Evolutionary conservation across 2,329 filamentous ascomycete genomes (phyloP), one percentile per base, ranked within the genome.

Genomic region (Pseudodiploospora longispora): DNA sequence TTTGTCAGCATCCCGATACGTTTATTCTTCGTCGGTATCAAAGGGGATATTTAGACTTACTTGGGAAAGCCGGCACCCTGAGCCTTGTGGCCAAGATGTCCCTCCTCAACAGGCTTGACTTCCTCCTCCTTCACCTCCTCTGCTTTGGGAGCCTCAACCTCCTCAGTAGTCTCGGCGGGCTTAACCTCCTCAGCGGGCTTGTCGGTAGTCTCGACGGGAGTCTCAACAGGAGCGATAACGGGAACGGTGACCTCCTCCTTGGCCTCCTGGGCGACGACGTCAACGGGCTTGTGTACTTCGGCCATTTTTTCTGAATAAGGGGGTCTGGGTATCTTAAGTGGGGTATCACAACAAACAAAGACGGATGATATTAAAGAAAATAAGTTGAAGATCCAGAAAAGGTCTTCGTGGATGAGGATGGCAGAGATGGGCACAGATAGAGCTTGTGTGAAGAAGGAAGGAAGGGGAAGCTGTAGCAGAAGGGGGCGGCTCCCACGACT

Each of bases 21-120:
- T 27, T 4, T 6, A 8, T 8, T 8, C 2, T 10, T 27, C 9
- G 9, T 9, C 9, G n/a, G 32, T 12, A 12, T 9, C 32, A 9
- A 34, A 3, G 32, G 3, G 9, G 32, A 19, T 19, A 19, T 19
- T 2, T 19, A 19, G 3, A 66, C 87, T 74, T 78, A 95, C 90
- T 94, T 96, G 72, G 91, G 83, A 64, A 79, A 82, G 69, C 74
- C 76, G 52, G 90, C 76, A 63, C 87, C 87, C 48, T 86, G 83
- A 47, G 80, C 85, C 81, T 96, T 95, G 83, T 95, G 87, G 66
- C 86, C 85, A 43, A 97, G 79, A 56, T 80, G 73, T 50, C 90
- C 91, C 68, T 94, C 89, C 64, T 85, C 83, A 50, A 91, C 75
- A 50, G 86, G 84, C 69, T 82, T 82, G 42, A 71, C 67, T 19